Percentiles rank a stretch among this genome's conserved stretches.
phyloP scores from a whole-genome alignment of 331 rosid species.

The Pyrus hybrid region DNA sequence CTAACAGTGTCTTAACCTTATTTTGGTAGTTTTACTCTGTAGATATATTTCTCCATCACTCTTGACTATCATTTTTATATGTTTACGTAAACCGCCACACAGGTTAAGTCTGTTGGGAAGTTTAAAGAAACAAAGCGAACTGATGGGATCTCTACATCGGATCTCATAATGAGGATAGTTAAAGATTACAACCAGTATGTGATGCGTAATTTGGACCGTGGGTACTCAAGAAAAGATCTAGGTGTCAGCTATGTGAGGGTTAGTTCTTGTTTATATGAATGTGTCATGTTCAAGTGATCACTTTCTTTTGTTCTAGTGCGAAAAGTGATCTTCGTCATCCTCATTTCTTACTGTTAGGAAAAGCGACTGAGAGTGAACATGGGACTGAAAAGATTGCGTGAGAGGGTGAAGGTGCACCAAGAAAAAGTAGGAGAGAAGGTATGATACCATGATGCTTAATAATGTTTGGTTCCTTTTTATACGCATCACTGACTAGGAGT shows the following conservation, averaged over 20 bases:
- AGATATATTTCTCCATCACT: not conserved
- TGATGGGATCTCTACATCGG: constrained; percentile 82
- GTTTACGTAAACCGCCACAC: not conserved
- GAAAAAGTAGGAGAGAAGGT: constrained; percentile 91
- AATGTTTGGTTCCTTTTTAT: not conserved
- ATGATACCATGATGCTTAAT: constrained; percentile 1
- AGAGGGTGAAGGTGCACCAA: constrained; percentile 79
- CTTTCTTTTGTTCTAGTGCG: not conserved
- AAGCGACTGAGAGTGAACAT: constrained; percentile 85
- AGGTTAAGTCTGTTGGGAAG: constrained; percentile 78
- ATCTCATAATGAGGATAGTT: constrained; percentile 85
- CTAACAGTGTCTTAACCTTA: not conserved
- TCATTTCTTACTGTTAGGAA: constrained; percentile 36
- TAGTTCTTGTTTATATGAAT: constrained; percentile 20
- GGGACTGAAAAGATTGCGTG: constrained; percentile 76
- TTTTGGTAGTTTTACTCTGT: not conserved
- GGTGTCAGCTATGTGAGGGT: constrained; percentile 95
- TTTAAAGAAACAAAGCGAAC: constrained; percentile 83
- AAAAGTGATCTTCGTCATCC: not conserved
- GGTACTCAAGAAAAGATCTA: constrained; percentile 81
- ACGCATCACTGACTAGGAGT: not conserved
- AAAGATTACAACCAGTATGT: constrained; percentile 90
- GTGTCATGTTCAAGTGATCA: not conserved
- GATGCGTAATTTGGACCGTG: constrained; percentile 84
- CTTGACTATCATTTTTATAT: not conserved